These are phyloP conservation scores for Fusarium verrucosum DNA, from an alignment of 2,329 filamentous ascomycete species.

Conservation along the genomic window DNA sequence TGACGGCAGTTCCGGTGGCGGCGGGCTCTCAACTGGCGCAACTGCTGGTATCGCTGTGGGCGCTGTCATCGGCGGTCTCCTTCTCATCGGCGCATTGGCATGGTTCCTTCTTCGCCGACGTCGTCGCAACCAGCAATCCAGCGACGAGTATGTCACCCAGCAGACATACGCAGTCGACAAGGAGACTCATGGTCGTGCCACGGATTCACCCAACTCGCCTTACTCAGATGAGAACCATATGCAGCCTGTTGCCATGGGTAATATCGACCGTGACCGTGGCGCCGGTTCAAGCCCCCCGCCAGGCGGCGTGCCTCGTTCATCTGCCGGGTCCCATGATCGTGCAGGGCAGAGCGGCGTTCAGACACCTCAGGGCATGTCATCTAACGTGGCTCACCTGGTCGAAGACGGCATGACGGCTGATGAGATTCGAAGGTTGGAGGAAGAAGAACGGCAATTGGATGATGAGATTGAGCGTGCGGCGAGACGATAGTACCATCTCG, in stretches of 20 bases:
- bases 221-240: constrained; percentile 54
- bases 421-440: constrained; percentile 64
- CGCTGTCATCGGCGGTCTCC: constrained; percentile 50
- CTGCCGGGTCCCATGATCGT: constrained; percentile 29
- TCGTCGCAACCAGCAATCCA: constrained; percentile 43
- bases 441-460: constrained; percentile 67
- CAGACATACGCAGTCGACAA: constrained; percentile 58
- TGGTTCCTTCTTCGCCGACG: constrained; percentile 58
- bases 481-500: constrained; percentile 36
- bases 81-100: constrained; percentile 51
- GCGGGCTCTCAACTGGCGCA: constrained; percentile 53
- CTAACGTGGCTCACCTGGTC: constrained; percentile 61
- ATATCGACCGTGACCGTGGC: constrained; percentile 19
- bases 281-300: constrained; percentile 15
- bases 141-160: constrained; percentile 38
- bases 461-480: constrained; percentile 62
- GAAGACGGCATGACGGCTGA: constrained; percentile 69
- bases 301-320: constrained; percentile 24
- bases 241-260: constrained; percentile 41
- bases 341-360: constrained; percentile 30
- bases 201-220: constrained; percentile 54
- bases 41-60: constrained; percentile 60
- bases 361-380: constrained; percentile 47
- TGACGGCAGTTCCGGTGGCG: not conserved
- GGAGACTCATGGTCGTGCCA: constrained; percentile 51